A percentile compares a stretch with the other conserved stretches of the same genome.
Evolutionary conservation across 108 stramenopile genomes (phyloP).

Genomic region (Pseudonitzschia delicatissima): DNA sequence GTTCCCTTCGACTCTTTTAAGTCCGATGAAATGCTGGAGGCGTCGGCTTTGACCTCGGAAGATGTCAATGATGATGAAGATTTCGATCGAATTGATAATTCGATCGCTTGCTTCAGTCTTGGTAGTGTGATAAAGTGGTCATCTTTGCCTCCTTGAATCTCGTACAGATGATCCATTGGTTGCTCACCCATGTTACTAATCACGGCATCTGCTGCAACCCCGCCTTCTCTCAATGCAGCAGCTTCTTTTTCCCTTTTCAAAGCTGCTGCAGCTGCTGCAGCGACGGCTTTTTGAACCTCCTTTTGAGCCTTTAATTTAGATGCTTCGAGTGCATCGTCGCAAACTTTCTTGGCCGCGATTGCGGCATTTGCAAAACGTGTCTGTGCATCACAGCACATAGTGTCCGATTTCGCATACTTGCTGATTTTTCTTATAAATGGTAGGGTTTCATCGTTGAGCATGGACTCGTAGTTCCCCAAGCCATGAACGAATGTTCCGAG

Average conservation of each 20-base stretch:
- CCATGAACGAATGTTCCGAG: constrained; percentile 86
- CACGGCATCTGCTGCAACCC: constrained; percentile 39
- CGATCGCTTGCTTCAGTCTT: constrained; percentile 18
- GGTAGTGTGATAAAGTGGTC: constrained; percentile 38
- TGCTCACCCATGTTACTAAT: constrained; percentile 33
- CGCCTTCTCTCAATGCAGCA: constrained; percentile 37
- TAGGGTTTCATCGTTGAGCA: constrained; percentile 73
- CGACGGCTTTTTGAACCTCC: constrained; percentile 75
- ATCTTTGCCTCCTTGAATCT: constrained; percentile 35
- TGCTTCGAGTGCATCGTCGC: constrained; percentile 68
- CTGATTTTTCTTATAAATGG: constrained; percentile 58
- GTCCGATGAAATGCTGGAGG: background rate
- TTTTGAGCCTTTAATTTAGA: constrained; percentile 65
- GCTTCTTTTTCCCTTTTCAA: constrained; percentile 42
- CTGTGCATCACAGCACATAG: constrained; percentile 46
- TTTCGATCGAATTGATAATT: background rate
- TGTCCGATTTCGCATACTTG: constrained; percentile 44
- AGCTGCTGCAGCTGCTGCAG: constrained; percentile 65
- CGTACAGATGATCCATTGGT: constrained; percentile 35
- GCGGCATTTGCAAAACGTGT: constrained; percentile 49
- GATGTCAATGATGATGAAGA: background rate
- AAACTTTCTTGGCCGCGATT: constrained; percentile 49
- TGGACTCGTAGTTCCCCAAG: constrained; percentile 79
- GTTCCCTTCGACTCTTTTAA: background rate
- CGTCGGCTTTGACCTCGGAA: background rate